Evolutionary conservation across 495 filamentous ascomycete species (phyloP).

Genomic region (Melanomma pulvis-pyrius): DNA sequence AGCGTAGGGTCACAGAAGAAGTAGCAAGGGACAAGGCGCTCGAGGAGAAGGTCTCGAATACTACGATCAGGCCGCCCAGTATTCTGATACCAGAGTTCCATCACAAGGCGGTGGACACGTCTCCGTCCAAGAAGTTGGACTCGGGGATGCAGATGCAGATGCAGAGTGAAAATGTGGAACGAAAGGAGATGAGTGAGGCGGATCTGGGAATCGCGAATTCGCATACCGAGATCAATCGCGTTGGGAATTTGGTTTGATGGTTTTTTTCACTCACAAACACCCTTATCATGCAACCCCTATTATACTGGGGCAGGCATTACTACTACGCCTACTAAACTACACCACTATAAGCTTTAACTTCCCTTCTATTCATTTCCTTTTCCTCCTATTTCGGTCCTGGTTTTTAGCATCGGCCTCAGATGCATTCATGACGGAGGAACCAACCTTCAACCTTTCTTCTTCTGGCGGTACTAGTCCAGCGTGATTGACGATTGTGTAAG

Average conservation of each 20-base stretch:
- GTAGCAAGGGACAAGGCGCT: slow-evolving; percentile 9
- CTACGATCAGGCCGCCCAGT: slow-evolving; percentile 29
- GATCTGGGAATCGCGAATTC: not conserved
- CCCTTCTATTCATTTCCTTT: not conserved
- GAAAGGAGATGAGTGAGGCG: not conserved
- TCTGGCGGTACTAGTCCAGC: not conserved
- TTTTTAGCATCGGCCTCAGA: not conserved
- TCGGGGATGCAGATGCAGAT: not conserved
- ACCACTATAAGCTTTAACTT: not conserved
- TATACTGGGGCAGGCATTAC: not conserved
- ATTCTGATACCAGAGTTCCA: slow-evolving; percentile 35
- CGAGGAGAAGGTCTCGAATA: slow-evolving; percentile 26
- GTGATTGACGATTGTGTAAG: not conserved
- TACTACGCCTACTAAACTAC: not conserved
- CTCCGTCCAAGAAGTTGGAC: not conserved
- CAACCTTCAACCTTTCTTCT: not conserved
- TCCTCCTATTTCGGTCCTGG: not conserved
- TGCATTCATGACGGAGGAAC: not conserved
- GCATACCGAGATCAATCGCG: not conserved
- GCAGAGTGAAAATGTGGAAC: not conserved
- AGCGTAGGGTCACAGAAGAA: slow-evolving; percentile 7
- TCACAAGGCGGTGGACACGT: slow-evolving; percentile 15
- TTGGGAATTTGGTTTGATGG: not conserved
- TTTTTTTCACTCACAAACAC: not conserved
- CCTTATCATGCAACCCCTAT: not conserved